These are phyloP conservation scores for Linderniella brevidens DNA, from an alignment of 257 asterid genomes.

Conservation along the genomic window DNA sequence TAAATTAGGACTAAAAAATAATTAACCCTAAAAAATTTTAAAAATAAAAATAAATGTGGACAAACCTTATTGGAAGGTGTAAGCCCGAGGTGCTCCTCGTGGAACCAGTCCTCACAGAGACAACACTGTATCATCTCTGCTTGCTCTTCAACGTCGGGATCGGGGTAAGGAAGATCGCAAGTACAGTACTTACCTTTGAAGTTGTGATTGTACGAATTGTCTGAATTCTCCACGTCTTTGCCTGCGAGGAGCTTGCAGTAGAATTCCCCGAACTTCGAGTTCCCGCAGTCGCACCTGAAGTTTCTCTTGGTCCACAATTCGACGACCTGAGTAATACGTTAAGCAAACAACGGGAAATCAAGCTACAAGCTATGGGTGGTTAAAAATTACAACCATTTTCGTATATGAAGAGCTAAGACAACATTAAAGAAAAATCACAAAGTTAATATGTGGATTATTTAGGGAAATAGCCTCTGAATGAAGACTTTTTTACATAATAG, in stretches of 20 bases:
- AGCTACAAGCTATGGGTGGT: background rate
- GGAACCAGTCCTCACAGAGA: constrained; percentile 97
- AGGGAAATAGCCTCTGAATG: too few species aligned
- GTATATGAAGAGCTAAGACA: constrained; percentile 1
- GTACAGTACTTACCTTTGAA: constrained; percentile 92
- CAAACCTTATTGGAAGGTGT: constrained; percentile 52
- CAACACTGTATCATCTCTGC: constrained; percentile 92
- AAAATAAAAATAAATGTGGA: constrained; percentile 7
- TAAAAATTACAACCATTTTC: background rate
- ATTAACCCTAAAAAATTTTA: too few species aligned
- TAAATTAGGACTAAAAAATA: too few species aligned
- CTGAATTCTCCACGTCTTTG: constrained; percentile 65
- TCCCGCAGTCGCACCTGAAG: constrained; percentile 97
- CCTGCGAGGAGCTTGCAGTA: constrained; percentile 74
- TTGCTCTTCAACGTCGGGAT: constrained; percentile 88
- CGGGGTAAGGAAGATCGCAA: constrained; percentile 82
- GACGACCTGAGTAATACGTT: constrained; percentile 40
- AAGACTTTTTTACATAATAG: too few species aligned
- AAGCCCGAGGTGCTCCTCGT: constrained; percentile 85
- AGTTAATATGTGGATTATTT: background rate
- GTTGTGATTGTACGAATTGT: constrained; percentile 70
- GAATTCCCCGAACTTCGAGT: constrained; percentile 79
- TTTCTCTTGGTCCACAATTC: constrained; percentile 97
- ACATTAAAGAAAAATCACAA: too few species aligned
- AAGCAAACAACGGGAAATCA: constrained; percentile 7